Base-by-base conservation (phyloP, 1,284 basidiomycete genomes). In the Phlebopus sp. region DNA sequence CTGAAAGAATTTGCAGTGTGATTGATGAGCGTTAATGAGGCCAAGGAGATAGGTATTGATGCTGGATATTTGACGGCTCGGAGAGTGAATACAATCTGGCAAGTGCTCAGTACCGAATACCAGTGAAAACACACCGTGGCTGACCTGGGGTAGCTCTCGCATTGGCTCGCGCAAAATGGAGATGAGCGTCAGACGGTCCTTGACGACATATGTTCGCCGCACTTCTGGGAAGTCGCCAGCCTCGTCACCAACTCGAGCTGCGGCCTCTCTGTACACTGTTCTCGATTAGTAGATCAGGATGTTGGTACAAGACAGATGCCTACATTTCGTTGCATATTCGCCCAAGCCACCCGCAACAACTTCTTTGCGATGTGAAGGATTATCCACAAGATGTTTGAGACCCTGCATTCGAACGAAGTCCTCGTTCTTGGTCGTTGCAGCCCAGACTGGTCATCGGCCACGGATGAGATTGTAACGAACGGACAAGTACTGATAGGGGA, bases 21-120 rank as follows among this genome's bases (percentile, higher is more conserved):
- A 32, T 80, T 84, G 34, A 90, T 79, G n/a, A 90, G 72, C 47
- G 81, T 78, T 19, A 90, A 71, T 4, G 87, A 87, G 4, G 85
- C 82, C 11, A 90, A 70, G 1, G 86, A 86, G 25, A 88, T 63
- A 0, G 87, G 87, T 54, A 90, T 86, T 9, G 82, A 78, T 2
- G 77, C 65, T 2, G 86, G 86, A 51, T 84, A 76, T 63, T 84
- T 81, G 7, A 85, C 77, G 5, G 86, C 84, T 44, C 86, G 80
- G 4, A 90, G 68, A 6, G 83, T 79, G 60, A 89, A 90, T 3
- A 84, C 76, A 41, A 89, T 78, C 84, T 88, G 43, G 7, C 14
- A n/a, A 38, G 14, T n/a, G 11, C 27, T 50, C 40, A 54, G 38
- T 19, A 19, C 7, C 5, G n/a, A 10, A 5, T 40, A 21, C 14